Percentiles rank a stretch among this genome's conserved stretches.
These are phyloP conservation scores for Selaginella moellendorffii DNA, from an alignment of 75 land plant genomes.

Conservation along the genomic window DNA sequence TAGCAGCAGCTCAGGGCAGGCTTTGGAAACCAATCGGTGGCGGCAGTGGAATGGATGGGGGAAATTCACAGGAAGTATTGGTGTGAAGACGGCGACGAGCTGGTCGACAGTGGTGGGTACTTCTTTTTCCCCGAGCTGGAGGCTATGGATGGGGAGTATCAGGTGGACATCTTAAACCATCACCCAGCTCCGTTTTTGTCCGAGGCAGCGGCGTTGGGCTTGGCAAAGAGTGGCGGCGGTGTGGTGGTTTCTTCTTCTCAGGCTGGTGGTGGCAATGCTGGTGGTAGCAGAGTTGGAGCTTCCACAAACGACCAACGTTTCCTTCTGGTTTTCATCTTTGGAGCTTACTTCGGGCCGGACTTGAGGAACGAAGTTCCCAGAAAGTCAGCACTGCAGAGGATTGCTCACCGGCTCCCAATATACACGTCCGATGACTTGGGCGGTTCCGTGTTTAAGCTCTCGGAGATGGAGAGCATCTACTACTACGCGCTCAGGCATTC, in stretches of 20 bases:
- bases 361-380: conserved; percentile 35
- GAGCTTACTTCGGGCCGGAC: conserved; percentile 61
- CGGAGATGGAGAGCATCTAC: conserved; percentile 39
- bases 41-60: too few relatives aligned
- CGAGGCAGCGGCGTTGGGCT: not conserved
- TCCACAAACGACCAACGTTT: conserved; percentile 13
- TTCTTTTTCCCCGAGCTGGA: too few relatives aligned
- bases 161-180: not conserved
- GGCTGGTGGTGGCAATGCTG: too few relatives aligned
- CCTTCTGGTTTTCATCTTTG: conserved; percentile 41
- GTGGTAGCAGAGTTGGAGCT: not conserved
- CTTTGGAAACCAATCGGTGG: too few relatives aligned
- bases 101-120: not conserved
- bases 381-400: conserved; percentile 43
- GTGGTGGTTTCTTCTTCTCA: not conserved
- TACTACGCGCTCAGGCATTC: conserved; percentile 36
- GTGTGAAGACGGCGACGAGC: not conserved
- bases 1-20: too few relatives aligned
- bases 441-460: conserved; percentile 33
- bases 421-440: conserved; percentile 46
- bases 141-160: not conserved
- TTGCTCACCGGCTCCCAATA: conserved; percentile 31
- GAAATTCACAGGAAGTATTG: not conserved
- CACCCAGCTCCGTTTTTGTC: not conserved
- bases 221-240: not conserved